Evolutionary conservation across 805 yeast genomes (phyloP).

Genomic region (Starmerella stellata): DNA sequence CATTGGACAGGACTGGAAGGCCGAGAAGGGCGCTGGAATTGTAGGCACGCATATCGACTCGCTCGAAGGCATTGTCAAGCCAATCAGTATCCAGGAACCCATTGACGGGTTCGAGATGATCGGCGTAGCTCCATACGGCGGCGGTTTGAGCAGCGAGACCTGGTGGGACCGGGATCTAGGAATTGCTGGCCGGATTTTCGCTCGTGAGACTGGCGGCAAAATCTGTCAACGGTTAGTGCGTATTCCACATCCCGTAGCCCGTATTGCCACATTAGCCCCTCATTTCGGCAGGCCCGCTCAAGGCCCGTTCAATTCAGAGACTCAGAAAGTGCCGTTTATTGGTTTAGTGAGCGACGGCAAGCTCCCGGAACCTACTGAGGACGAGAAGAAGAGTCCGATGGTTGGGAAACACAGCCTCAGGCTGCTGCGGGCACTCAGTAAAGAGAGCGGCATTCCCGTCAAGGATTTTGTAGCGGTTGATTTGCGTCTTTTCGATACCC

Average conservation of each 20-base stretch:
- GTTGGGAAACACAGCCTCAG: slow-evolving; percentile 52
- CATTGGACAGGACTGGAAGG: slow-evolving; percentile 51
- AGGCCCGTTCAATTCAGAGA: slow-evolving; percentile 78
- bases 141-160: slow-evolving; percentile 75
- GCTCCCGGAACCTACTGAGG: slow-evolving; percentile 20
- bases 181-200: slow-evolving; percentile 79
- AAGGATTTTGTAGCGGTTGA: slow-evolving; percentile 74
- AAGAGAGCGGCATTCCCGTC: slow-evolving; percentile 36
- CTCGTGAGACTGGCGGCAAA: slow-evolving; percentile 33
- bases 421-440: slow-evolving; percentile 49
- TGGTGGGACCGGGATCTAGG: slow-evolving; percentile 98
- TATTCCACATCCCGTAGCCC: slow-evolving; percentile 62
- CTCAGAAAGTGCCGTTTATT: slow-evolving; percentile 70
- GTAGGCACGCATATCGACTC: slow-evolving; percentile 96
- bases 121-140: slow-evolving; percentile 90
- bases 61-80: slow-evolving; percentile 80
- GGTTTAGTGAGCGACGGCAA: slow-evolving; percentile 38
- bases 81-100: slow-evolving; percentile 47
- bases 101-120: slow-evolving; percentile 50
- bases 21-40: slow-evolving; percentile 70
- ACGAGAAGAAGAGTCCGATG: slow-evolving; percentile 29
- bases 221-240: slow-evolving; percentile 41
- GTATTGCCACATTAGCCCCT: slow-evolving; percentile 89
- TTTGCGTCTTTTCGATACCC: slow-evolving; percentile 67
- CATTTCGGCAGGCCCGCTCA: slow-evolving; percentile 55